Conservation (phyloP, 1,284 basidiomycete species). For the Apiotrichum domesticum region DNA sequence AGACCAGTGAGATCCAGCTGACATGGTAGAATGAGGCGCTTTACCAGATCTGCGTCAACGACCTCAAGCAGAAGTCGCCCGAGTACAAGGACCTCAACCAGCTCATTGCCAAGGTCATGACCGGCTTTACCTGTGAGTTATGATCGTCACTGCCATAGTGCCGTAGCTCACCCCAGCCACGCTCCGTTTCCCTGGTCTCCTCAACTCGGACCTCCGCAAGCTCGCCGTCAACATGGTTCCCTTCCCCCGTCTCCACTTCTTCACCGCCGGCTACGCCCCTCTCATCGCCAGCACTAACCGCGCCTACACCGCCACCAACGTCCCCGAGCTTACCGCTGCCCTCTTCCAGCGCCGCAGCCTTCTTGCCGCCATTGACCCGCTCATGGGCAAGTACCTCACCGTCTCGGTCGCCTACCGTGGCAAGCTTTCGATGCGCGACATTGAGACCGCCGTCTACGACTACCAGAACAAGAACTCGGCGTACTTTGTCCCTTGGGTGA, state of each 20-base stretch:
- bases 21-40: conserved; percentile 82
- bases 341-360: conserved; percentile 34
- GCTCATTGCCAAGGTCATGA: conserved; percentile 96
- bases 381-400: conserved; percentile 44
- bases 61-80: conserved; percentile 86
- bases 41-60: conserved; percentile 97
- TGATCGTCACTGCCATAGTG: too few relatives aligned
- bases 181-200: conserved; percentile 83
- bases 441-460: conserved; percentile 38
- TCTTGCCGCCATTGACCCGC: conserved; percentile 38
- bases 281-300: conserved; percentile 60
- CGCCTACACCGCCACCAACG: conserved; percentile 52
- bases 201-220: conserved; percentile 96
- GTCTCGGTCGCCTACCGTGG: conserved; percentile 41
- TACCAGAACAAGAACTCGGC: conserved; percentile 43
- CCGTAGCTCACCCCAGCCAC: conserved; percentile 27
- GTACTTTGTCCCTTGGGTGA: conserved; percentile 36
- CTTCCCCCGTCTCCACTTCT: conserved; percentile 98
- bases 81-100: conserved; percentile 97
- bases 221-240: conserved; percentile 99
- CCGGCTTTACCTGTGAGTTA: conserved; percentile 53
- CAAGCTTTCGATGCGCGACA: conserved; percentile 41
- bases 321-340: conserved; percentile 36
- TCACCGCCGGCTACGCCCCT: conserved; percentile 96
- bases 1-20: background rate